A percentile compares a stretch with the other conserved stretches of the same genome.
Conservation (phyloP, 1,139 yeast genomes). For the Nematodospora anomalae region DNA sequence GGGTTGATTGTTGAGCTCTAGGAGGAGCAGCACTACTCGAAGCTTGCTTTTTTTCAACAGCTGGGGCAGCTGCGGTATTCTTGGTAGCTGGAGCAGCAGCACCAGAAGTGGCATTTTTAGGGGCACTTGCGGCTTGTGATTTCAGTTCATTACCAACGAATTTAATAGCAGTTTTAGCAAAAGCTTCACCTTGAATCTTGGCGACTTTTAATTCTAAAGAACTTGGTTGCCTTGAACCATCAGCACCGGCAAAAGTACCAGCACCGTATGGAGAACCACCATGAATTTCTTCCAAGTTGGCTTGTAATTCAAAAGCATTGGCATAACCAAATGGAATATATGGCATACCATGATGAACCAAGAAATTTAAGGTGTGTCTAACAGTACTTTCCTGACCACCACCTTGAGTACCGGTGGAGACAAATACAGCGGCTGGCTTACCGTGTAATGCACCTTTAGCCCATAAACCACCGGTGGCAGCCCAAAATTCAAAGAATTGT, state of each 20-base stretch:
- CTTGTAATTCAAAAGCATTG: constrained; percentile 32
- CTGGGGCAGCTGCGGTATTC: constrained; percentile 2
- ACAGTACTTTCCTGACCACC: constrained; percentile 52
- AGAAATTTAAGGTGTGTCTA: constrained; percentile 33
- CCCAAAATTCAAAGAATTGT: constrained; percentile 47
- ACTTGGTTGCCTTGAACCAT: constrained; percentile 48
- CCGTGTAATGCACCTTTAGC: constrained; percentile 48
- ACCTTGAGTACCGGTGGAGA: constrained; percentile 46
- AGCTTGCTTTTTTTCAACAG: constrained; percentile 4
- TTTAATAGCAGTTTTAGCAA: constrained; percentile 36
- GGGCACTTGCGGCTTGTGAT: constrained; percentile 12
- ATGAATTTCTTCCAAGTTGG: constrained; percentile 36
- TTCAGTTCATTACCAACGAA: constrained; percentile 15
- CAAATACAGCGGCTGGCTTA: constrained; percentile 49
- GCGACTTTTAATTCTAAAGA: constrained; percentile 42
- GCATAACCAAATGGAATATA: constrained; percentile 51
- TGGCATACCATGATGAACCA: constrained; percentile 53
- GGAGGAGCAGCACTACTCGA: constrained; percentile 6
- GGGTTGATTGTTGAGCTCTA: constrained; percentile 22
- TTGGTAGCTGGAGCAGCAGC: constrained; percentile 6
- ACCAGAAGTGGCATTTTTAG: constrained; percentile 12
- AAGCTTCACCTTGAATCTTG: constrained; percentile 41
- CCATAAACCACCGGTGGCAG: constrained; percentile 51
- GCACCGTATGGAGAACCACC: constrained; percentile 57
- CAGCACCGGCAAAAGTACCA: constrained; percentile 48